These are phyloP conservation scores for Eucalyptus lansdowneana DNA, from an alignment of 345 rosid species.

Conservation along the genomic window DNA sequence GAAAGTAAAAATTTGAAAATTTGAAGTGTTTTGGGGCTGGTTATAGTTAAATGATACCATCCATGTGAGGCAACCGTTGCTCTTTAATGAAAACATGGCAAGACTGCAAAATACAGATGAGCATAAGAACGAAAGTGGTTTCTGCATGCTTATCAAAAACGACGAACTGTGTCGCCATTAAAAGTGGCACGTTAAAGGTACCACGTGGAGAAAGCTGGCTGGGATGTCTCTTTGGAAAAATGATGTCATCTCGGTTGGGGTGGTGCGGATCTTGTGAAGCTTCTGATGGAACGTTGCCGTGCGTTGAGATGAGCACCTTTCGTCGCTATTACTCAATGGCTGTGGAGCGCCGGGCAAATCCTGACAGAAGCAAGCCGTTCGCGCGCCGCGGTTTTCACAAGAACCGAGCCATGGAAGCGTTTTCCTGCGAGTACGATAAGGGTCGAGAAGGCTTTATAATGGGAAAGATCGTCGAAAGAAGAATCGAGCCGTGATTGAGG, in stretches of 20 bases:
- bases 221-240: not conserved
- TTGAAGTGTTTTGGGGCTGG: not conserved
- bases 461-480: not conserved
- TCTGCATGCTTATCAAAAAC: not conserved
- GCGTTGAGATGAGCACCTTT: not conserved
- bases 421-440: not conserved
- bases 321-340: not conserved
- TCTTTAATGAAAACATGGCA: not conserved
- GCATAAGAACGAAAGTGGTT: not conserved
- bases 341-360: not conserved
- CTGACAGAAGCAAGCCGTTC: not conserved
- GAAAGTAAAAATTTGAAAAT: not conserved
- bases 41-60: not conserved
- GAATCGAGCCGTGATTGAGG: not conserved
- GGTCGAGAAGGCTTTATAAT: not conserved
- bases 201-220: not conserved
- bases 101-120: not conserved
- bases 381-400: not conserved
- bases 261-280: not conserved
- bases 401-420: not conserved
- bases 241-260: not conserved
- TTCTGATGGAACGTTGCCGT: not conserved
- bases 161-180: not conserved
- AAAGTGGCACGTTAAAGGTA: not conserved
- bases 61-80: not conserved